Evolutionary conservation across 2,329 filamentous ascomycete species (phyloP).

Genomic region (Monilinia fructicola): DNA sequence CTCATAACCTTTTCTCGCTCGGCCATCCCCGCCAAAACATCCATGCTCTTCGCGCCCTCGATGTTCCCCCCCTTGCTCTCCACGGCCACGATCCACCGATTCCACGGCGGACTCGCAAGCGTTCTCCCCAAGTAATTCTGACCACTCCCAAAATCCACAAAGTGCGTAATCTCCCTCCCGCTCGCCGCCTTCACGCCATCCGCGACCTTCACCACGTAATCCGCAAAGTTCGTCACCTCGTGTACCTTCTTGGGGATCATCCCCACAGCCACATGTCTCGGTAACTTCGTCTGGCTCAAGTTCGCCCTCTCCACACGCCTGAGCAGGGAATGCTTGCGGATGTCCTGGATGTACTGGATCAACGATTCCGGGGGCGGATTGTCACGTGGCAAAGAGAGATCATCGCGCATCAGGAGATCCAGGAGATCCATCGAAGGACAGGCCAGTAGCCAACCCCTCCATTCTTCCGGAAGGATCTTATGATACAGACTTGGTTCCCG

Average conservation of each 20-base stretch:
- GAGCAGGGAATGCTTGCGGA: slow-evolving; percentile 67
- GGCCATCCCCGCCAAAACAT: slow-evolving; percentile 76
- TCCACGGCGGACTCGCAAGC: slow-evolving; percentile 81
- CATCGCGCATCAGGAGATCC: slow-evolving; percentile 76
- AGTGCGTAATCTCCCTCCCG: slow-evolving; percentile 68
- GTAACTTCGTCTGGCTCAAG: slow-evolving; percentile 52
- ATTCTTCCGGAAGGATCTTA: slow-evolving; percentile 71
- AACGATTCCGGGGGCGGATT: slow-evolving; percentile 50
- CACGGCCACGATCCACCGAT: slow-evolving; percentile 83
- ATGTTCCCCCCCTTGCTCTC: slow-evolving; percentile 88
- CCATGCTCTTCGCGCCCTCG: slow-evolving; percentile 76
- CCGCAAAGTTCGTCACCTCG: slow-evolving; percentile 88
- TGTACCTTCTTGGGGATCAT: slow-evolving; percentile 98
- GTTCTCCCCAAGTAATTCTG: slow-evolving; percentile 94
- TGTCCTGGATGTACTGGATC: slow-evolving; percentile 67
- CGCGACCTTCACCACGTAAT: slow-evolving; percentile 67
- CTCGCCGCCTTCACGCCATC: slow-evolving; percentile 59
- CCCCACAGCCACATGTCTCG: slow-evolving; percentile 73
- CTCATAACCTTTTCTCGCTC: slow-evolving; percentile 71
- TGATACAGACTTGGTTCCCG: slow-evolving; percentile 80
- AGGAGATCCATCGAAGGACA: slow-evolving; percentile 74
- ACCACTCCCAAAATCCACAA: slow-evolving; percentile 93
- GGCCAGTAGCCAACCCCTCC: slow-evolving; percentile 74
- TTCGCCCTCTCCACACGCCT: slow-evolving; percentile 48
- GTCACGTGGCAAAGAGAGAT: slow-evolving; percentile 50